Percentiles rank a stretch among this genome's conserved stretches.
phyloP scores from a whole-genome alignment of 345 rosid species.

The Turritis glabra region DNA sequence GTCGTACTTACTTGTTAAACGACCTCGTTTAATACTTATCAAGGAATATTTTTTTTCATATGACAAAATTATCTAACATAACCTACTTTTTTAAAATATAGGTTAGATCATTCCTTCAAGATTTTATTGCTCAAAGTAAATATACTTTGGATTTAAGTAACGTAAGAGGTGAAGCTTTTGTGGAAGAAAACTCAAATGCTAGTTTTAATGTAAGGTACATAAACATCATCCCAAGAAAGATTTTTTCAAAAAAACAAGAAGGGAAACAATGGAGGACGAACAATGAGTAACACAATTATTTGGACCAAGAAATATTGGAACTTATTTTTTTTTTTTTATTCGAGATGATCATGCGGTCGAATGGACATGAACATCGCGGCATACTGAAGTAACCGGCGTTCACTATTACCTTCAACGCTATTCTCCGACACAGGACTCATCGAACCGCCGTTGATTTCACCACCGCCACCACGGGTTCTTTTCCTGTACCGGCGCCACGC shows the following conservation, averaged over 20 bases:
- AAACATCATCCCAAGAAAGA: not conserved
- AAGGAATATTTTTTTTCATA: not conserved
- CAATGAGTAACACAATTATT: not conserved
- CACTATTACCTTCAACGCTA: constrained; percentile 45
- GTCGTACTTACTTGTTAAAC: not conserved
- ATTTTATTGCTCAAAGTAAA: not conserved
- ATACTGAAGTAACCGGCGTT: constrained; percentile 60
- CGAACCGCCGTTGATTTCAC: constrained; percentile 44
- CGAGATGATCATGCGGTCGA: constrained; percentile 86
- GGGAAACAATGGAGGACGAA: too few species aligned
- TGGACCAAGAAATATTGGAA: not conserved
- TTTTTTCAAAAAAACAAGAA: not conserved
- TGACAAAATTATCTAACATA: too few species aligned
- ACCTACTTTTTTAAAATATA: too few species aligned
- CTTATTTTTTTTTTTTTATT: constrained; percentile 28
- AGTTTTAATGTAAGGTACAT: not conserved
- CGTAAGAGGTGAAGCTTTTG: not conserved
- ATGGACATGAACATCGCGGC: constrained; percentile 85
- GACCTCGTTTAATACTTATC: constrained; percentile 1
- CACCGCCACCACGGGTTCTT: constrained; percentile 47
- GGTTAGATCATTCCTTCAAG: not conserved
- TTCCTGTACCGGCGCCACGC: constrained; percentile 71
- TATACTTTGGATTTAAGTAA: not conserved
- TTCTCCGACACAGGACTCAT: constrained; percentile 46
- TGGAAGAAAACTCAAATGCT: constrained; percentile 15